These are phyloP conservation scores for Chaetomiaceae sp. DNA, from an alignment of 2,329 filamentous ascomycete species.

Conservation along the genomic window DNA sequence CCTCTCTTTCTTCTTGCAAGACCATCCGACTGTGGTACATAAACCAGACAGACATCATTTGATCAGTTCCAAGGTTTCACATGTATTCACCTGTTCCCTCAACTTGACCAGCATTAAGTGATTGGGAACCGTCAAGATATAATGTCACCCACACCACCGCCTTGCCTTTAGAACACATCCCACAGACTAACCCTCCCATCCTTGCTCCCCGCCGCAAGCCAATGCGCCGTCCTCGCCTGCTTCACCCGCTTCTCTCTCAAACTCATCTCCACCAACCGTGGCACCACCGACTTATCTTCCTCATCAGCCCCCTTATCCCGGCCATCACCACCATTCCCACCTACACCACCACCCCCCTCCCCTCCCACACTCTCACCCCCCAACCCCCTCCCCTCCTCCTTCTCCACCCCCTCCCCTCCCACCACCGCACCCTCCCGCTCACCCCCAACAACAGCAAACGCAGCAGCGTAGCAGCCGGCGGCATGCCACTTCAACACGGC, in stretches of 20 bases:
- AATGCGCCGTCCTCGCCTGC: slow-evolving; percentile 68
- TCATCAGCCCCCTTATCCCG: background rate
- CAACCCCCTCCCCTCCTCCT: background rate
- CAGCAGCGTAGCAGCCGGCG: slow-evolving; percentile 75
- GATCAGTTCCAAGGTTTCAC: too few species aligned
- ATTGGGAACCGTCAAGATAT: too few species aligned
- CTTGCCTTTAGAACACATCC: slow-evolving; percentile 67
- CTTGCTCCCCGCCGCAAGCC: slow-evolving; percentile 85
- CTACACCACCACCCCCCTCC: background rate
- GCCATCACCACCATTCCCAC: slow-evolving; percentile 10
- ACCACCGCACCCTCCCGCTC: background rate
- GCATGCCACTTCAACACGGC: slow-evolving; percentile 94
- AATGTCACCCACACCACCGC: too few species aligned
- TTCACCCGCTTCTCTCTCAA: slow-evolving; percentile 59
- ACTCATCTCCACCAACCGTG: slow-evolving; percentile 33
- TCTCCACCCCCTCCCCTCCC: background rate
- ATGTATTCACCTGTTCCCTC: too few species aligned
- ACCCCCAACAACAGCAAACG: slow-evolving; percentile 53
- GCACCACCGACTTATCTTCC: slow-evolving; percentile 23
- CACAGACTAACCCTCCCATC: slow-evolving; percentile 94
- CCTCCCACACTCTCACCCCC: background rate
- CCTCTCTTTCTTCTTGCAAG: too few species aligned
- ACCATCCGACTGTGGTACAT: too few species aligned
- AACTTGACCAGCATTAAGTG: too few species aligned
- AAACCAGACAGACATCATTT: too few species aligned